These are phyloP conservation scores for Kodamaea laetipori DNA, from an alignment of 805 yeast genomes.

Conservation along the genomic window DNA sequence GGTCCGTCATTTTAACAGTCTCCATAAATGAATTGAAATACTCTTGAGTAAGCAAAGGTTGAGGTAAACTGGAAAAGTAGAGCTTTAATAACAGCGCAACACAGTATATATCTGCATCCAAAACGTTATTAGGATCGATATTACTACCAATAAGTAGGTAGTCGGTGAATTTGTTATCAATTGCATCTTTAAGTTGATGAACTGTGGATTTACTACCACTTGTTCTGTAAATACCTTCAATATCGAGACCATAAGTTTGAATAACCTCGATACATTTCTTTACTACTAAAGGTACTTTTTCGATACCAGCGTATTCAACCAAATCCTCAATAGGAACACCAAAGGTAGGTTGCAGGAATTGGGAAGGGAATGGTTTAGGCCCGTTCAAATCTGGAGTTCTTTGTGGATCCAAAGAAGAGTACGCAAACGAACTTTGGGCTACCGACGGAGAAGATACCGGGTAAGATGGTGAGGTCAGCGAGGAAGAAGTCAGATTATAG, in stretches of 20 bases:
- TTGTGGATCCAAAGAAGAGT: slow-evolving; percentile 39
- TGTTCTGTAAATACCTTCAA: slow-evolving; percentile 88
- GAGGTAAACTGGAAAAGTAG: slow-evolving; percentile 84
- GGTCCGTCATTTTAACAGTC: slow-evolving; percentile 57
- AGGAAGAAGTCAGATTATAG: background rate
- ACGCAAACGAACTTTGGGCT: slow-evolving; percentile 1
- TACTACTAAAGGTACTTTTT: slow-evolving; percentile 88
- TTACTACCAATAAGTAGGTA: slow-evolving; percentile 44
- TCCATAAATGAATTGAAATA: slow-evolving; percentile 63
- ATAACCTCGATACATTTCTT: slow-evolving; percentile 84
- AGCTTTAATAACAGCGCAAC: slow-evolving; percentile 86
- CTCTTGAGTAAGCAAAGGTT: slow-evolving; percentile 73
- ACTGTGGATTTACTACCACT: slow-evolving; percentile 78
- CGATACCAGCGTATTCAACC: slow-evolving; percentile 77
- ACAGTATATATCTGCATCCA: slow-evolving; percentile 80
- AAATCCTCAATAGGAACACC: slow-evolving; percentile 81
- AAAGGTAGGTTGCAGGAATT: slow-evolving; percentile 54
- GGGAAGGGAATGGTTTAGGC: slow-evolving; percentile 31
- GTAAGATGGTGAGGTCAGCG: slow-evolving; percentile 14
- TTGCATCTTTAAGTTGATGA: slow-evolving; percentile 67
- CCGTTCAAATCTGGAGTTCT: slow-evolving; percentile 38
- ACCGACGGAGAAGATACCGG: background rate
- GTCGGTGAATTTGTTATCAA: slow-evolving; percentile 76
- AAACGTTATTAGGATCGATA: slow-evolving; percentile 45
- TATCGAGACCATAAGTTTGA: slow-evolving; percentile 78